A percentile compares a stretch with the other conserved stretches of the same genome.
These are phyloP conservation scores for Chaetothyriales sp. DNA, from an alignment of 2,329 filamentous ascomycete genomes.

Conservation along the genomic window DNA sequence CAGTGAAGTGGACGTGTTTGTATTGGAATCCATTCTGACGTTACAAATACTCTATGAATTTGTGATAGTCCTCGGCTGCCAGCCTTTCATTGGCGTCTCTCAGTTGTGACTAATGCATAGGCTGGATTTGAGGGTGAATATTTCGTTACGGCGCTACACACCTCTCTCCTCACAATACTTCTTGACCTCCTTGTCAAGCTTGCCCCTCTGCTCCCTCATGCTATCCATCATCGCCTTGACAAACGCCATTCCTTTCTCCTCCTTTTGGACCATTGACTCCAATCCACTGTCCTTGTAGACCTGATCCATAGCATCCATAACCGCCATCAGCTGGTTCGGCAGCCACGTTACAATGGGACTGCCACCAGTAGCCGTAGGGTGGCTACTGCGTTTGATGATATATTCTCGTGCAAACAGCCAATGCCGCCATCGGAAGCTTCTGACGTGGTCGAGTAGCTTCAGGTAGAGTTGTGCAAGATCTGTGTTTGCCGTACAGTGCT, in stretches of 20 bases:
- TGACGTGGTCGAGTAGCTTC: slow-evolving; percentile 33
- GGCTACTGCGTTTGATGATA: slow-evolving; percentile 32
- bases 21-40: too few species aligned
- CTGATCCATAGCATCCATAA: slow-evolving; percentile 37
- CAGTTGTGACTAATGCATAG: too few species aligned
- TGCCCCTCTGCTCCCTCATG: slow-evolving; percentile 24
- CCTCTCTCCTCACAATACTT: slow-evolving; percentile 34
- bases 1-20: too few species aligned
- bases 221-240: slow-evolving; percentile 25
- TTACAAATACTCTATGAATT: too few species aligned
- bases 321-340: slow-evolving; percentile 34
- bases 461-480: slow-evolving; percentile 32
- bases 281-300: slow-evolving; percentile 26
- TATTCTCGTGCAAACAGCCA: slow-evolving; percentile 38
- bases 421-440: slow-evolving; percentile 37
- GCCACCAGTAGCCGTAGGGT: slow-evolving; percentile 36
- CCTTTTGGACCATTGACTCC: slow-evolving; percentile 1
- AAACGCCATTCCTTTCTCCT: slow-evolving; percentile 6
- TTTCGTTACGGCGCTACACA: slow-evolving; percentile 17
- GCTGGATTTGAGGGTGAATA: not conserved
- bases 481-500: slow-evolving; percentile 23
- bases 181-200: slow-evolving; percentile 31
- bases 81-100: too few species aligned
- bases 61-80: too few species aligned
- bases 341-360: slow-evolving; percentile 38